These are phyloP conservation scores for Hyaloperonospora brassicae DNA, from an alignment of 352 stramenopile genomes.

Conservation along the genomic window DNA sequence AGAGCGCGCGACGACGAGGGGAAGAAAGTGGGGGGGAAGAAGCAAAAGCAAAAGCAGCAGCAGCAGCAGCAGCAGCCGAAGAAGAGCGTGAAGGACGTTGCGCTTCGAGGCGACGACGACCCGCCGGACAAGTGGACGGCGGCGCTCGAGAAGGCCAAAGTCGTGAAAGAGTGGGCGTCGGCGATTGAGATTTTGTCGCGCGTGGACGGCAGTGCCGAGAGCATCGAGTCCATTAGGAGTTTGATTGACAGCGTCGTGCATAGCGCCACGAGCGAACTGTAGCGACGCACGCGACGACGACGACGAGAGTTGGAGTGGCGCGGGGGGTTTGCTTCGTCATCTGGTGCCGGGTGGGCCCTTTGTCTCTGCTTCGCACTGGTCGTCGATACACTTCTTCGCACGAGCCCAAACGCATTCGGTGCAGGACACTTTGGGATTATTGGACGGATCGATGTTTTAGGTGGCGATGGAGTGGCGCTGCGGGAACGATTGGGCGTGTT, in stretches of 20 bases:
- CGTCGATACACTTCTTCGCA: too few relatives aligned
- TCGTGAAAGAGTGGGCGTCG: conserved; percentile 25
- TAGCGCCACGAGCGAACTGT: conserved; percentile 15
- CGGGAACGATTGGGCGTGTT: too few relatives aligned
- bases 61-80: conserved; percentile 1
- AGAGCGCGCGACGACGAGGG: conserved; percentile 1
- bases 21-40: conserved; percentile 9
- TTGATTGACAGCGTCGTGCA: conserved; percentile 19
- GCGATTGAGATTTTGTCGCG: conserved; percentile 23
- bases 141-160: conserved; percentile 22
- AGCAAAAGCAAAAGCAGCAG: conserved; percentile 4
- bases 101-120: not conserved
- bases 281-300: too few relatives aligned
- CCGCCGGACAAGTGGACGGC: not conserved
- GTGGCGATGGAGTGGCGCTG: too few relatives aligned
- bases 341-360: too few relatives aligned
- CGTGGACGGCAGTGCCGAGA: conserved; percentile 22
- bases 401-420: too few relatives aligned
- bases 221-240: conserved; percentile 17
- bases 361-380: too few relatives aligned
- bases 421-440: too few relatives aligned
- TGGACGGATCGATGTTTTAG: too few relatives aligned
- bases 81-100: not conserved
- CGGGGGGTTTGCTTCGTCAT: too few relatives aligned
- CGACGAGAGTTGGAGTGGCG: too few relatives aligned